Base-by-base conservation (phyloP, 1,284 basidiomycete genomes). In the Leccinum variabile region DNA sequence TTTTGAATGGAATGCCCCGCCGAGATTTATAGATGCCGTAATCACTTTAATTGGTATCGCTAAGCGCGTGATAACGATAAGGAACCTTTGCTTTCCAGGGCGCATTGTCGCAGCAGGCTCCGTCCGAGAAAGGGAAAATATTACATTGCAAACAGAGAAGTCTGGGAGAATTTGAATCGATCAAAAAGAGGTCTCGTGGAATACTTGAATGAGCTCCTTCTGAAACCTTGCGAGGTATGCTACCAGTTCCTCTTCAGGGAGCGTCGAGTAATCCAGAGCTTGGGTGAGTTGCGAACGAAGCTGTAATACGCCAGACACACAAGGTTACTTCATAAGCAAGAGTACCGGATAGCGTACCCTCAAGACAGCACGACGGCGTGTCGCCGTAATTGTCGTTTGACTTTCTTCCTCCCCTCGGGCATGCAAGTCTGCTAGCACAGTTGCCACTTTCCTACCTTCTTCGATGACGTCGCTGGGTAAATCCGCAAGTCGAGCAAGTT, bases 401-500 rank as follows among this genome's bases (percentile, higher is more conserved):
- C 89, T 90, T 53, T 84, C 79, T 68, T 82, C 82, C 66, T 86
- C 78, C 65, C 84, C 79, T 61, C 79, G 80, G 2, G 82, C 79
- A 60, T 93, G 87, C 14, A 90, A 73, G 18, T 82, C 82, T 3
- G 81, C 78, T 7, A 97, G 81, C 18, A 78, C 79, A 11, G 78
- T 77, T 1, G 93, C 84, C 0, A 94, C 84, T 60, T 84, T 78
- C 62, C 77, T 81, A 6, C 84, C 89, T 71, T 89, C 87, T 1
- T 69, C 66, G 54, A 94, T 72, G 7, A 94, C 85, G 54, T 89
- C 82, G 0, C 74, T 67, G 0, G 95, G 94, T 0, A 97, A 79
- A 70, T 94, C 90, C 0, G 92, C 94, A 1, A 95, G 82, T 54
- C 85, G 84, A 14, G 94, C 94, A 28, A 96, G 83, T 67, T 95